These are phyloP conservation scores for Aspergillus funiculosus DNA, from an alignment of 495 filamentous ascomycete genomes.

Conservation along the genomic window DNA sequence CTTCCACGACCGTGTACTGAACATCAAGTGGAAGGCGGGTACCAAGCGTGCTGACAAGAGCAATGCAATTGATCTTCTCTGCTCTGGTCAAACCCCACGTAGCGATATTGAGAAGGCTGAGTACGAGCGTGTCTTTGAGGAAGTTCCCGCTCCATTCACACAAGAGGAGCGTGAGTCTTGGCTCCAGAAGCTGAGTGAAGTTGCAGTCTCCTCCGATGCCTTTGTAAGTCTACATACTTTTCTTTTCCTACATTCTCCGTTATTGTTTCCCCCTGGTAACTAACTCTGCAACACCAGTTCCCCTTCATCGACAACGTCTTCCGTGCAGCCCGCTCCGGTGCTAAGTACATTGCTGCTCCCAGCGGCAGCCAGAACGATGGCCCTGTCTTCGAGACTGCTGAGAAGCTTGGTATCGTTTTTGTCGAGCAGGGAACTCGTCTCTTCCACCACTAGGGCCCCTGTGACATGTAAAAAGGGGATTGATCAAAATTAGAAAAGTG, in stretches of 20 bases:
- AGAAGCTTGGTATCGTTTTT: conserved; percentile 86
- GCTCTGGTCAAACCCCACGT: conserved; percentile 77
- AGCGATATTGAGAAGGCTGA: conserved; percentile 72
- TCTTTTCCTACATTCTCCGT: not conserved
- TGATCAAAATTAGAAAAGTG: not conserved
- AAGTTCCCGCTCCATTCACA: conserved; percentile 79
- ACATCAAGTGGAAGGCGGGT: conserved; percentile 93
- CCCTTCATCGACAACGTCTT: conserved; percentile 98
- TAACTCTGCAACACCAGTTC: conserved; percentile 52
- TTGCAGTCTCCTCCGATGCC: conserved; percentile 86
- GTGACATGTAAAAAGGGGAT: not conserved
- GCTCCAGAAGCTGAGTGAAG: conserved; percentile 71
- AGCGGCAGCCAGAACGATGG: conserved; percentile 89
- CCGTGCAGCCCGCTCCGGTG: conserved; percentile 78
- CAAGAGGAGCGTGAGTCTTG: conserved; percentile 77
- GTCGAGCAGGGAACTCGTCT: conserved; percentile 82
- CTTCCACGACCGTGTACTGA: conserved; percentile 81
- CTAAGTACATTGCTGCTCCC: conserved; percentile 92
- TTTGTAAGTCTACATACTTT: conserved; percentile 68
- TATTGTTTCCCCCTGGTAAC: not conserved
- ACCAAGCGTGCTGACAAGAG: conserved; percentile 94
- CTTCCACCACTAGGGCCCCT: conserved; percentile 74
- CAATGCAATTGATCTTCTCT: conserved; percentile 94
- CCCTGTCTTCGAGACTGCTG: conserved; percentile 83
- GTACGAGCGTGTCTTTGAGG: conserved; percentile 87